These are phyloP conservation scores for Pseudocercospora vitis DNA, from an alignment of 2,329 filamentous ascomycete genomes.

Conservation along the genomic window DNA sequence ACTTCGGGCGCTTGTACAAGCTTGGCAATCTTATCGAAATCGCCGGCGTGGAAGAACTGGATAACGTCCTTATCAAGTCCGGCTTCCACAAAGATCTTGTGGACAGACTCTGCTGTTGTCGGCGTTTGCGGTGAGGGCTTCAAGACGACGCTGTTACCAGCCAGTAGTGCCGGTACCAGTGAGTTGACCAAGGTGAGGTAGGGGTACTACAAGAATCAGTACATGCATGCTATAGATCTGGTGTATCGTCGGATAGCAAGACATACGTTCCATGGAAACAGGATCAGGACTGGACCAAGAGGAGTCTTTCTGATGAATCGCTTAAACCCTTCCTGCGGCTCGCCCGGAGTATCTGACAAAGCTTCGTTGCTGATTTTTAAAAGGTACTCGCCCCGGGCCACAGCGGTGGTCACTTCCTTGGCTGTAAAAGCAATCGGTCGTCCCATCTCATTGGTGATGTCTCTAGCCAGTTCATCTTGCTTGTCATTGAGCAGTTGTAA, in stretches of 20 bases:
- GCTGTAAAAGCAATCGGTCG: conserved; percentile 83
- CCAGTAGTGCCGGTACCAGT: conserved; percentile 83
- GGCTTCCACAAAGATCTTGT: conserved; percentile 73
- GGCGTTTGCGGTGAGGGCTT: conserved; percentile 96
- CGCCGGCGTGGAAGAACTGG: conserved; percentile 89
- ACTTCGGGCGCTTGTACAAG: conserved; percentile 76
- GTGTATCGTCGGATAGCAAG: conserved; percentile 11
- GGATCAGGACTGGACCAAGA: conserved; percentile 80
- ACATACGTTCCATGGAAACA: conserved; percentile 95
- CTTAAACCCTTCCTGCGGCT: conserved; percentile 83
- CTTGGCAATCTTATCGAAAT: conserved; percentile 71
- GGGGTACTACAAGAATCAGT: conserved; percentile 66
- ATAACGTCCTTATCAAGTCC: conserved; percentile 81
- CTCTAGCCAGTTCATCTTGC: conserved; percentile 76
- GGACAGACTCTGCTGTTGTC: conserved; percentile 81
- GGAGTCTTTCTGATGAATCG: conserved; percentile 86
- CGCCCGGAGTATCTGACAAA: conserved; percentile 76
- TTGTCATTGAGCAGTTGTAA: conserved; percentile 67
- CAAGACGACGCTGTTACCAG: conserved; percentile 86
- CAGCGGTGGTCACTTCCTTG: conserved; percentile 80
- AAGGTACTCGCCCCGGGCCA: conserved; percentile 82
- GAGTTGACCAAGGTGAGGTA: conserved; percentile 93
- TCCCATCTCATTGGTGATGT: conserved; percentile 94
- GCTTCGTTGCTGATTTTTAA: conserved; percentile 78
- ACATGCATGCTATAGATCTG: not conserved